Evolutionary conservation across 225 moss, liverwort and hornwort genomes (phyloP).

Genomic region (Antitrichia curtipendula): DNA sequence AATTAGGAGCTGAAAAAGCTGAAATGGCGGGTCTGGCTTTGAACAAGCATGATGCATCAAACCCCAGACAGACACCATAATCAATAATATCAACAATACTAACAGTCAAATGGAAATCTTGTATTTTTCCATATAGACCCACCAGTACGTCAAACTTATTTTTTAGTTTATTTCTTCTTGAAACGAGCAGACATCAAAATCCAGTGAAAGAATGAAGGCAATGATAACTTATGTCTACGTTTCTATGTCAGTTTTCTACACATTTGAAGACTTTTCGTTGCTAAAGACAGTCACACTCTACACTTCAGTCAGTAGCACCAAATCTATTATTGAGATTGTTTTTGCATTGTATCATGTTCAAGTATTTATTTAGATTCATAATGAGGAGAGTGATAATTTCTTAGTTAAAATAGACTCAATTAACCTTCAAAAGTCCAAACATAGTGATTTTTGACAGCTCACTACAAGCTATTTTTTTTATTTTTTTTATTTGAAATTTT

Average conservation of each 20-base stretch:
- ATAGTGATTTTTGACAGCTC: too few relatives aligned
- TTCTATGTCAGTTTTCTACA: neutral
- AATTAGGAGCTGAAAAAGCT: neutral
- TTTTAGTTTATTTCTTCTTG: neutral
- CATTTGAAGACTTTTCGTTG: neutral
- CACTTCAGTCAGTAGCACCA: neutral
- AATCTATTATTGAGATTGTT: neutral
- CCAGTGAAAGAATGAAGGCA: neutral
- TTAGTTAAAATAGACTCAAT: neutral
- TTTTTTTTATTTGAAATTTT: too few relatives aligned
- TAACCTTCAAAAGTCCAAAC: too few relatives aligned
- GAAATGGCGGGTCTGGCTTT: neutral
- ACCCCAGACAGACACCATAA: neutral
- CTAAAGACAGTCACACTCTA: neutral
- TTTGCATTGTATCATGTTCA: neutral
- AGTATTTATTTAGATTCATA: neutral
- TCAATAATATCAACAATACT: neutral
- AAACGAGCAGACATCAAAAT: neutral
- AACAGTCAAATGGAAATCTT: neutral
- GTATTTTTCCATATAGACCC: neutral
- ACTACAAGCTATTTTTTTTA: too few relatives aligned
- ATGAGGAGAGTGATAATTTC: neutral
- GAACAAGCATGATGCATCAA: neutral
- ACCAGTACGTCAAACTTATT: neutral
- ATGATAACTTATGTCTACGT: neutral